A percentile compares a stretch with the other conserved stretches of the same genome.
Conservation (phyloP, 1,284 basidiomycete species). For the Boletus calvinii region DNA sequence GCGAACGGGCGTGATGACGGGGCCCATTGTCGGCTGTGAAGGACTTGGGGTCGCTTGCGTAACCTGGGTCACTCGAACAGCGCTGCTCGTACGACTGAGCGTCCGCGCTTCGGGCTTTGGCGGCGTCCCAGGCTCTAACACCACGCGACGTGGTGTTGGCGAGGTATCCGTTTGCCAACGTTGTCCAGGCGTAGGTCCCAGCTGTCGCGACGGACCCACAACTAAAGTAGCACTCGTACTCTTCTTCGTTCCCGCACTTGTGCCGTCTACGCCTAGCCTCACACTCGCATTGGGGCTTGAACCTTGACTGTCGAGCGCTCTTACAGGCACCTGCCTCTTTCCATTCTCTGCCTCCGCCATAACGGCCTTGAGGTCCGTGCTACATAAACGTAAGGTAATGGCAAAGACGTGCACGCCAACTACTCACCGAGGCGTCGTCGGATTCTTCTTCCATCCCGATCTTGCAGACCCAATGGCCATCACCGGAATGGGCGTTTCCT, state of each 20-base stretch:
- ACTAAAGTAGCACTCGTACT: background rate
- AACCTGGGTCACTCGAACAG: background rate
- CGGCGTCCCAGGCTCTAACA: slow-evolving; percentile 8
- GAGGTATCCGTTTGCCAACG: slow-evolving; percentile 6
- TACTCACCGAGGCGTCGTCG: slow-evolving; percentile 42
- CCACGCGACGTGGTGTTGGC: slow-evolving; percentile 4
- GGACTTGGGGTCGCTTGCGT: slow-evolving; percentile 18
- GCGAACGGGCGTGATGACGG: slow-evolving; percentile 57
- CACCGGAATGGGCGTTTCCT: background rate
- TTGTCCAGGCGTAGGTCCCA: background rate
- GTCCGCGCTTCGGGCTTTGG: background rate
- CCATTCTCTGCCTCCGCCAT: slow-evolving; percentile 73
- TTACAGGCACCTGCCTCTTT: slow-evolving; percentile 17
- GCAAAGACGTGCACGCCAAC: background rate
- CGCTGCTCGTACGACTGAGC: background rate
- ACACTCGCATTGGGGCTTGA: background rate
- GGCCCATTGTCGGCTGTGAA: slow-evolving; percentile 46
- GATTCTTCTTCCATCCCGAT: slow-evolving; percentile 45
- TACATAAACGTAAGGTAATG: slow-evolving; percentile 28
- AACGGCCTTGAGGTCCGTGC: slow-evolving; percentile 80
- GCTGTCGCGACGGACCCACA: background rate
- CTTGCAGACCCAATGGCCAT: background rate
- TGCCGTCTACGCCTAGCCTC: background rate
- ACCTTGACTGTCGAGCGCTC: background rate
- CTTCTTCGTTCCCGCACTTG: background rate